Conservation (phyloP, 179 eudicot species). For the Beta lomatogona region DNA sequence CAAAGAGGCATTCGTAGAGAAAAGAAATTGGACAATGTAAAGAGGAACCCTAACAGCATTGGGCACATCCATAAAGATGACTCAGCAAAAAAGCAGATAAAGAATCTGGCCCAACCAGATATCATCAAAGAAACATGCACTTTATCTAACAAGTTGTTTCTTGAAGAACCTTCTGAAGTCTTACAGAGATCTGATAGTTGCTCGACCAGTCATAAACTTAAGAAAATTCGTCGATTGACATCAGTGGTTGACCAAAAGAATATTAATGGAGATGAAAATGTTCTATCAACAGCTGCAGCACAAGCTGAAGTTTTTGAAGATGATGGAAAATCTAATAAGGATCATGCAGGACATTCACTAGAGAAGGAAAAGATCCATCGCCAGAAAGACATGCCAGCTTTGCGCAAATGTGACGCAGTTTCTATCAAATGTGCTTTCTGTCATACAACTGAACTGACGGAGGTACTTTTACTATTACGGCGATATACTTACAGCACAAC, state of each 20-base stretch:
- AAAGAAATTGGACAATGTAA: conserved; percentile 10
- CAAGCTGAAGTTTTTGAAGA: conserved; percentile 29
- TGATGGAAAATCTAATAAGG: conserved; percentile 14
- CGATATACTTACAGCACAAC: neutral
- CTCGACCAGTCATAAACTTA: conserved; percentile 17
- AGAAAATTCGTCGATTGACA: conserved; percentile 22
- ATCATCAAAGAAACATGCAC: conserved; percentile 16
- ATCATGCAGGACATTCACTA: conserved; percentile 1
- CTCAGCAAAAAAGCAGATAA: conserved; percentile 25
- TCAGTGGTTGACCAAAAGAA: conserved; percentile 32
- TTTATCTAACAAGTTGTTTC: neutral
- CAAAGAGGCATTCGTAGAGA: conserved; percentile 25
- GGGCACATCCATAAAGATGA: conserved; percentile 10
- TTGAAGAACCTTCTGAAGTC: conserved; percentile 19
- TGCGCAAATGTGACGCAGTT: conserved; percentile 50
- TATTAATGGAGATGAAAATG: conserved; percentile 21
- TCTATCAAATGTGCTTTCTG: conserved; percentile 71
- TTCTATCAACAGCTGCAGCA: conserved; percentile 19
- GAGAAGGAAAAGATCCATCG: conserved; percentile 25
- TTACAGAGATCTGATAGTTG: conserved; percentile 5
- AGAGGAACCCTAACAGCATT: conserved; percentile 22
- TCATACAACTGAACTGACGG: conserved; percentile 61
- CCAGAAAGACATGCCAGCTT: conserved; percentile 28
- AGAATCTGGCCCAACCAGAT: conserved; percentile 19
- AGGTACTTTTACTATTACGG: conserved; percentile 40